A percentile compares a stretch with the other conserved stretches of the same genome.
Conservation (phyloP, 1,284 basidiomycete species). For the Cryptococcus depauperatus region DNA sequence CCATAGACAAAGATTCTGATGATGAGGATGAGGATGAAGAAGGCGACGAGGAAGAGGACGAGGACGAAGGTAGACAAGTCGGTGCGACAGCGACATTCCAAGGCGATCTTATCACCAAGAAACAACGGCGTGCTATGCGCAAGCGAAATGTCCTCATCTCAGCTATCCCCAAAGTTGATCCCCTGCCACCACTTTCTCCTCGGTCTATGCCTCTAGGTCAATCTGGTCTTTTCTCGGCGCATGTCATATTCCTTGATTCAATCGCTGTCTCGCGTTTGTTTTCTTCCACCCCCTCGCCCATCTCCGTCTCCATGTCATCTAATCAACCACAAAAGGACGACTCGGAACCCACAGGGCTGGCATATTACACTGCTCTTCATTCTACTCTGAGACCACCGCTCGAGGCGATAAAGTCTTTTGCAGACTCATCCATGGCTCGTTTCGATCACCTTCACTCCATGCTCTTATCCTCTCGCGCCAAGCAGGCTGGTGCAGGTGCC, state of each 20-base stretch:
- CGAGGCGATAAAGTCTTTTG: conserved; percentile 60
- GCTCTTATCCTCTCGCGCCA: conserved; percentile 44
- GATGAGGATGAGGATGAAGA: conserved; percentile 39
- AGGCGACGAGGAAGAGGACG: conserved; percentile 26
- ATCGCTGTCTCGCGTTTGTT: conserved; percentile 59
- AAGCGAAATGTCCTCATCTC: conserved; percentile 50
- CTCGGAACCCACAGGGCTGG: conserved; percentile 55
- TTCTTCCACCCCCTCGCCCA: conserved; percentile 36
- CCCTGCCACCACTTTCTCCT: conserved; percentile 29
- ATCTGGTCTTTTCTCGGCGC: conserved; percentile 50
- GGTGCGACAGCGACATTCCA: conserved; percentile 44
- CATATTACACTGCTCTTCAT: conserved; percentile 61
- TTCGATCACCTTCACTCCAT: conserved; percentile 62
- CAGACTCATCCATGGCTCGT: conserved; percentile 63
- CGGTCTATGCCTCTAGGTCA: conserved; percentile 19
- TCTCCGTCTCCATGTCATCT: conserved; percentile 1
- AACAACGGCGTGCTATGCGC: conserved; percentile 14
- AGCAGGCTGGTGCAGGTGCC: conserved; percentile 55
- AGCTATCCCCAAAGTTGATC: conserved; percentile 47
- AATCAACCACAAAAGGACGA: conserved; percentile 7
- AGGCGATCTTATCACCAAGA: conserved; percentile 46
- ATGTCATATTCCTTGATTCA: conserved; percentile 68
- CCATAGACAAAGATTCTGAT: conserved; percentile 20
- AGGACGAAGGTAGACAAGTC: conserved; percentile 45
- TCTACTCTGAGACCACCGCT: conserved; percentile 61